Base-by-base conservation (phyloP, 2,329 filamentous ascomycete genomes). In the Coleophoma cylindrospora region DNA sequence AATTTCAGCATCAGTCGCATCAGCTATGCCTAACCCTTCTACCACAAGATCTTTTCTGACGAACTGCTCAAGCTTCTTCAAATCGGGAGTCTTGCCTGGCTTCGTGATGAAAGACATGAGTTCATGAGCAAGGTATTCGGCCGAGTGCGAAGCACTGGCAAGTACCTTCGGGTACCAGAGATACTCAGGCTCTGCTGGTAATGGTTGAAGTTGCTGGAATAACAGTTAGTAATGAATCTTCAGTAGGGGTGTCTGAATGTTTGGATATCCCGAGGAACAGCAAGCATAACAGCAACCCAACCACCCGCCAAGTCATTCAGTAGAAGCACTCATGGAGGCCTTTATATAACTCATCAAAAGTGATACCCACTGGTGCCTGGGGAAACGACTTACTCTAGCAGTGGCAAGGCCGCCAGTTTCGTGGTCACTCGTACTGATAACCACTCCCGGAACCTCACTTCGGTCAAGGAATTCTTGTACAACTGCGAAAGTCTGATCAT, bases 381-480 rank as follows among this genome's bases (percentile, higher is more conserved):
- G 27, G 27, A 10, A 27, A 10, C 38, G 14, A 68, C 80, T 63
- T 75, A 85, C 82, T 59, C 89, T 79, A 22, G 91, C 92, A 15
- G 86, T 82, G 2, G 90, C 79, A 3, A 99, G 76, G 40, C 94
- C 94, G 27, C 94, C 94, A 1, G 94, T 99, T 68, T 99, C 94
- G 66, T 99, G 94, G 69, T 99, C 94, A 51, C 89, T 95, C 3
- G 94, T 99, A 52, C 84, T 84, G 40, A 99, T 87, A 59, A 99
- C 78, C 10, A 96, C 79, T 22, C 87, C 89, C 27, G 91, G 84
- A 0, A 82, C 83, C 43, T 84, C 72, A 60, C 84, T 88, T 33
- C 84, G 70, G 43, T 90, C 79, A 50, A 99, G 76, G 65, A 96
- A 99, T 51, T 96, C 86, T 12, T 95, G 69, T 0, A 96, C 92